Evolutionary conservation across 257 asterid species (phyloP), one percentile per base, ranked within the genome.

Genomic region (Nicotiana noctiflora): DNA sequence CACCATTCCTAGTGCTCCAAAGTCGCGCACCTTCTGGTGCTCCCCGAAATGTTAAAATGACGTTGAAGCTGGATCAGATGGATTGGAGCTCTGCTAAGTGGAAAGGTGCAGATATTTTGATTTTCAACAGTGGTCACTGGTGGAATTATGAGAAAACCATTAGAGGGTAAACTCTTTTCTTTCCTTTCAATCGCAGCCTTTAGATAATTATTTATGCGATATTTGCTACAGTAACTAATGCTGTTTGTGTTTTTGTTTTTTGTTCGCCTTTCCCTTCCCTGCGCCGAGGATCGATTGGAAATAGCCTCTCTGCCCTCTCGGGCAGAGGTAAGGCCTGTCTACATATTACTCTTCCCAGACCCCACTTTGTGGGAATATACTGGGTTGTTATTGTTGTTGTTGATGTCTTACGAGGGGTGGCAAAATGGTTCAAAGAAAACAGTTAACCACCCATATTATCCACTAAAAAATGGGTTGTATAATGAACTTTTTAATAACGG

Each of bases 91-190:
- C 99, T 8, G 59, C 44, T 14, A 74, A 83, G 62, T 95, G 99
- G 99, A 93, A 87, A 82, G 89, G 68, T 12, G 97, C 98, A 2
- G 97, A 92, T 88, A 62, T 92, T 68, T 83, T 93, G 62, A 84
- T 95, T 80, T 89, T 95, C 91, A 95, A 95, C 86, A 91, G 94
- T 0, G 99, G 97, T 2, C 99, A 93, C 44, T 95, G 99, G 99
- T 95, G 99, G 99, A 95, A 90, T 82, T 79, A 88, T 23, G 97
- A 91, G 84, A 95, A 95, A 88, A 95, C 99, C 37, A 85, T 89
- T 67, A 88, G 90, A 88, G 91, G 81, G 98, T 94, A 86, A 23
- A 61, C 8, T 49, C 78, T 46, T 46, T 23, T 46, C 60, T 72
- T 72, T 46, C 78, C 3, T 49, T 72, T 46, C 60, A 23, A 44